Evolutionary conservation across 2,329 filamentous ascomycete species (phyloP), one percentile per base, ranked within the genome.

Genomic region (Amauroascus niger): DNA sequence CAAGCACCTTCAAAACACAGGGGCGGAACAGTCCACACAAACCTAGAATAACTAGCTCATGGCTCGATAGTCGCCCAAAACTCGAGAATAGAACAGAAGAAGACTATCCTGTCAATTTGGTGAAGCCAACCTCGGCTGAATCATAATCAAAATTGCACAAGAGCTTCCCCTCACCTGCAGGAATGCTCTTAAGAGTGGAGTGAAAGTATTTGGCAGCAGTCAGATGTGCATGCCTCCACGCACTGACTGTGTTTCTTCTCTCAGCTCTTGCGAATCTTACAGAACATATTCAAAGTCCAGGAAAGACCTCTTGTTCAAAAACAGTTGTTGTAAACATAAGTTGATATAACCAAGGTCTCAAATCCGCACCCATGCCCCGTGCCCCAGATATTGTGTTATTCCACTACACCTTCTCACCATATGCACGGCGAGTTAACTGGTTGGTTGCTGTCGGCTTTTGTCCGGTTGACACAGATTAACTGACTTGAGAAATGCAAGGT

Each of bases 351-450:
- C n/a, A 11, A 32, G 28, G 6, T 32, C 28, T 32, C 11, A 35
- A 35, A 14, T 14, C 26, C 14, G 14, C 20, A 8, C 30, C 1
- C 35, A 50, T 43, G 48, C 26, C 30, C 30, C n/a, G 18, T 13
- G 3, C 14, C n/a, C 33, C 33, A 41, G 41, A 68, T n/a, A 76
- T 84, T 18, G 71, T 86, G 6, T 63, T 87, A 1, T 87, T 83
- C 65, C 82, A 86, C 66, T 87, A 87, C 64, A 64, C 73, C 0
- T 76, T 73, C 62, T 87, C 83, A 9, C 83, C 83, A 0, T 87
- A 79, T 62, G 83, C 82, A 6, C 75, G 75, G 52, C 72, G 82
- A 55, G 67, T 87, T 26, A 68, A 78, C 24, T 87, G 57, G 57
- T 59, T 28, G 24, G 53, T 58, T 48, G 6, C 11, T 33, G 16